Evolutionary conservation across 352 stramenopile genomes (phyloP), one percentile per base, ranked within the genome.

Genomic region (Thraustochytrium sp.): DNA sequence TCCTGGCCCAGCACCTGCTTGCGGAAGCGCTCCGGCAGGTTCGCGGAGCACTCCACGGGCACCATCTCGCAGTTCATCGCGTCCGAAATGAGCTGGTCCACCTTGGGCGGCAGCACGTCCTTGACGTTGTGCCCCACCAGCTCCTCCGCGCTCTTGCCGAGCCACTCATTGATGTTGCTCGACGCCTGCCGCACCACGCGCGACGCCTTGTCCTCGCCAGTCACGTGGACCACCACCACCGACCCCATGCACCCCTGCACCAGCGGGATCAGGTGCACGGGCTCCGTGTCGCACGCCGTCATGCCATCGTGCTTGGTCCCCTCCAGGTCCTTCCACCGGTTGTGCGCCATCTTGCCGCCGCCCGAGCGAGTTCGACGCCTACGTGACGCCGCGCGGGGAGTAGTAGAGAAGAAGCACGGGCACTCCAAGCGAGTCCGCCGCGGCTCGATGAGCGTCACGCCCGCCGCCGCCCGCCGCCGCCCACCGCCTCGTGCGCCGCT

Each of bases 281-380:
- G 59, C 38, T 72, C 59, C 38, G 59, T 72, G 38, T 72, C 59
- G 38, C 59, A 72, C 42, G 59, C 59, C 2, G 59, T 72, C 23
- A 72, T 21, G 11, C 59, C 59, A 11, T 49, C 23, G 8, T 21
- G 38, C 36, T 21, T 0, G 26, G 59, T 26, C 16, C 59, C 59
- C 59, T 72, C 59, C 16, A 72, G 38, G 59, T 72, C 59, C 26
- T 72, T 72, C 59, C 59, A 72, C 59, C 59, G 18, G 38, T 72
- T 72, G 26, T 72, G 59, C 34, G 59, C 59, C 59, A 72, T 72
- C 36, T 13, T 72, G 59, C 59, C n/a, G n/a, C n/a, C n/a, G n/a
- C n/a, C n/a, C n/a, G n/a, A n/a, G n/a, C n/a, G n/a, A n/a, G n/a
- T n/a, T n/a, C n/a, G n/a, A n/a, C n/a, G n/a, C n/a, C n/a, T n/a